phyloP scores from a whole-genome alignment of 108 stramenopile genomes.

The Skeletonema potamos region DNA sequence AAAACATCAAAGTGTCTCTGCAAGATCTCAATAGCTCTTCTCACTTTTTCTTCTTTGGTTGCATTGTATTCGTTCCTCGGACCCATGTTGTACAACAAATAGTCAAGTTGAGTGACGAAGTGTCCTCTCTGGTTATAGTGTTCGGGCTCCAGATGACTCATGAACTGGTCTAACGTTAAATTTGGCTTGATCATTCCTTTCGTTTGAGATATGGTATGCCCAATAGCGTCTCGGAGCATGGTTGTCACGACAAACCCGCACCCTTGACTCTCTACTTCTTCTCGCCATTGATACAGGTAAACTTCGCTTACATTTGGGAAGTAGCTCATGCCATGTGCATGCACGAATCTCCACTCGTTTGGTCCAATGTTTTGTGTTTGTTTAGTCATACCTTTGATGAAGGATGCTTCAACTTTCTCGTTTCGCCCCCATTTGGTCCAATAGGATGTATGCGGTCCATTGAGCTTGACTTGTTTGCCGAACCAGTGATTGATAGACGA shows the following conservation, averaged over 20 bases:
- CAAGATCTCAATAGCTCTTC: conserved; percentile 16
- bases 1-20: conserved; percentile 33
- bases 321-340: conserved; percentile 44
- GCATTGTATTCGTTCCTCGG: conserved; percentile 5
- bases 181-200: conserved; percentile 13
- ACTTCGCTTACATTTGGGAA: conserved; percentile 40
- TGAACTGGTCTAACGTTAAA: conserved; percentile 16
- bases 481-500: conserved; percentile 29
- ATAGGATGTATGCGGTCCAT: conserved; percentile 25
- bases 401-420: conserved; percentile 1
- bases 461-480: conserved; percentile 3
- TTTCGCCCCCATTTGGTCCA: conserved; percentile 26
- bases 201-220: conserved; percentile 37
- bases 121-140: conserved; percentile 14
- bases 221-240: conserved; percentile 26
- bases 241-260: conserved; percentile 28
- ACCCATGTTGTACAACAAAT: conserved; percentile 30
- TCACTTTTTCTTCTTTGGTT: conserved; percentile 10
- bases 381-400: conserved; percentile 5
- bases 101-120: conserved; percentile 38
- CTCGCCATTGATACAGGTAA: conserved; percentile 36
- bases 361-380: conserved; percentile 16
- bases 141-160: not conserved
- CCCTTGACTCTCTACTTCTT: conserved; percentile 26
- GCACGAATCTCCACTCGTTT: conserved; percentile 40